A percentile compares a stretch with the other conserved stretches of the same genome.
Conservation (phyloP, 805 yeast species). For the Candida hispaniensis region DNA sequence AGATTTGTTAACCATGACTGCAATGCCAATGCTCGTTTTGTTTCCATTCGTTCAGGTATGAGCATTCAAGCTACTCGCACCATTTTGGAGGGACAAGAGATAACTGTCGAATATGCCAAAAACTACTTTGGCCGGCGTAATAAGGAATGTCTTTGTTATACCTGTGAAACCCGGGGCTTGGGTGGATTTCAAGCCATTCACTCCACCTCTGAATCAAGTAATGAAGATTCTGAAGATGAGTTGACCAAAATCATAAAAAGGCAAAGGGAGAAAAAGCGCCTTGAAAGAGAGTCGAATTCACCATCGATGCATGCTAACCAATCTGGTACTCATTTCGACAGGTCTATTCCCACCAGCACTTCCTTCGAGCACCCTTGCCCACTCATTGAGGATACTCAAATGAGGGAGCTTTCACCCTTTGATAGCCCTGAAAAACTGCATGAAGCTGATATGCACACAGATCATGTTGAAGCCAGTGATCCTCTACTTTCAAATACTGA, state of each 20-base stretch:
- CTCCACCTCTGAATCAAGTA: constrained; percentile 7
- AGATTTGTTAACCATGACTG: constrained; percentile 42
- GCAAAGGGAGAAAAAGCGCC: no score
- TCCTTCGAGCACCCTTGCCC: no score
- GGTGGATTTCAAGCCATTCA: constrained; percentile 3
- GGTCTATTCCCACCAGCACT: no score
- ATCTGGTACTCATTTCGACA: no score
- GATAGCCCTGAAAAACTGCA: no score
- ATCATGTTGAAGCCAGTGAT: no score
- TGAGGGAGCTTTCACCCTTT: no score
- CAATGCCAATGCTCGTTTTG: constrained; percentile 34
- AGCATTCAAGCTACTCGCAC: constrained; percentile 29
- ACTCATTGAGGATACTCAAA: no score
- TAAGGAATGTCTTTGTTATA: constrained; percentile 36
- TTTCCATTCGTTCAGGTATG: constrained; percentile 27
- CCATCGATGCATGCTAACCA: no score
- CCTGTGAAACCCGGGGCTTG: constrained; percentile 30
- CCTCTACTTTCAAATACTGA: no score
- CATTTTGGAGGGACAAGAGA: constrained; percentile 37
- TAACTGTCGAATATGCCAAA: constrained; percentile 36
- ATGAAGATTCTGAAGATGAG: constrained; percentile 11
- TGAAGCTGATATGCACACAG: no score
- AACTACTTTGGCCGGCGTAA: constrained; percentile 37
- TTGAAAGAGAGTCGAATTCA: no score
- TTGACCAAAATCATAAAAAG: constrained; percentile 8